Evolutionary conservation across 2,329 filamentous ascomycete species (phyloP).

Genomic region (Epichloe typhina): DNA sequence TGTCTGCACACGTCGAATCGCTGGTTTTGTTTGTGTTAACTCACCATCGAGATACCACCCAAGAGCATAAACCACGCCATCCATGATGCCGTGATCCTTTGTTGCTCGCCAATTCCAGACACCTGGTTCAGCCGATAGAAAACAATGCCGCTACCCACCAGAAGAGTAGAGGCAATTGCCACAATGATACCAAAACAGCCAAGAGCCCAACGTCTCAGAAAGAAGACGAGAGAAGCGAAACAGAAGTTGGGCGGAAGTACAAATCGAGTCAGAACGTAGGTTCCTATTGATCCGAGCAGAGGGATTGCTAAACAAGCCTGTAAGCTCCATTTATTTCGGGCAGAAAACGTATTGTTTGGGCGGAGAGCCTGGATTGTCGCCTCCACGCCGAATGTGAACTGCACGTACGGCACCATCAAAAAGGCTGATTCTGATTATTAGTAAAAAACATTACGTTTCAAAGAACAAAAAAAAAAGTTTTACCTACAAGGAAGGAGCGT

Average conservation of each 20-base stretch:
- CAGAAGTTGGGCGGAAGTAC: slow-evolving; percentile 45
- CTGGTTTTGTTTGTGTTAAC: slow-evolving; percentile 13
- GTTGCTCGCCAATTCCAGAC: slow-evolving; percentile 40
- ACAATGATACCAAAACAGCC: slow-evolving; percentile 42
- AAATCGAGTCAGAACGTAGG: slow-evolving; percentile 45
- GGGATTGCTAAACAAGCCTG: slow-evolving; percentile 41
- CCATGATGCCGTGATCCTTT: slow-evolving; percentile 50
- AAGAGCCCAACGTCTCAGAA: slow-evolving; percentile 46
- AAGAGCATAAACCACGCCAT: slow-evolving; percentile 56
- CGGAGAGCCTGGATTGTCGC: slow-evolving; percentile 39
- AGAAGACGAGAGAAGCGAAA: slow-evolving; percentile 57
- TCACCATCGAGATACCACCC: slow-evolving; percentile 43
- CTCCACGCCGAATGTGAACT: slow-evolving; percentile 53
- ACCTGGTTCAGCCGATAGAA: slow-evolving; percentile 44
- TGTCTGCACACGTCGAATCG: not conserved
- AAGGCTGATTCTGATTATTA: slow-evolving; percentile 34
- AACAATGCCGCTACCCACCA: slow-evolving; percentile 37
- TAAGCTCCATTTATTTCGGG: slow-evolving; percentile 46
- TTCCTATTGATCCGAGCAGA: slow-evolving; percentile 36
- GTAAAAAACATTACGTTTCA: not conserved
- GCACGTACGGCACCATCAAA: slow-evolving; percentile 53
- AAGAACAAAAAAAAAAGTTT: not conserved
- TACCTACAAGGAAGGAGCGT: slow-evolving; percentile 45
- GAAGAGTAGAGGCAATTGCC: slow-evolving; percentile 34
- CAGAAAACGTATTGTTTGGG: slow-evolving; percentile 40